A percentile compares a stretch with the other conserved stretches of the same genome.
These are phyloP conservation scores for Clavulina sp. DNA, from an alignment of 768 basidiomycete species.

Conservation along the genomic window DNA sequence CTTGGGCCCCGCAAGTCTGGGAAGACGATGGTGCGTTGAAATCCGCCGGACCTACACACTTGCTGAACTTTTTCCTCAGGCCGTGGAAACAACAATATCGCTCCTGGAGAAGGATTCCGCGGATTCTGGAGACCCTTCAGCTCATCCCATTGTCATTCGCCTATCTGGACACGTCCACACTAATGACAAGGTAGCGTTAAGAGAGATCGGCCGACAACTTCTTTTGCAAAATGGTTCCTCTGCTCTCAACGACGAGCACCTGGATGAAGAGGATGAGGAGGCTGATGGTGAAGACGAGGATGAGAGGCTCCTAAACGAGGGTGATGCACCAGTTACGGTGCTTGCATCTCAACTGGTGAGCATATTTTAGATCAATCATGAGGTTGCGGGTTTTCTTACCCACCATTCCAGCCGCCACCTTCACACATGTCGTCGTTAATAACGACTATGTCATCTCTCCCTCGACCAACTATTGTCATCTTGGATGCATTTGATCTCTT, in stretches of 20 bases:
- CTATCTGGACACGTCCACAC: constrained; percentile 74
- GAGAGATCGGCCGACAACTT: constrained; percentile 79
- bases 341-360: too few species aligned
- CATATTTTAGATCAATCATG: constrained; percentile 26
- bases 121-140: not conserved
- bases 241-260: constrained; percentile 21
- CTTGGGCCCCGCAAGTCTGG: constrained; percentile 76
- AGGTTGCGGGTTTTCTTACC: constrained; percentile 10
- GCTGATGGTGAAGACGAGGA: constrained; percentile 22
- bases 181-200: constrained; percentile 78
- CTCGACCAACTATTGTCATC: constrained; percentile 63
- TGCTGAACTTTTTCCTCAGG: constrained; percentile 21
- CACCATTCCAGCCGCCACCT: constrained; percentile 23
- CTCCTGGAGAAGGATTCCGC: constrained; percentile 16
- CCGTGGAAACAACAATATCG: constrained; percentile 40
- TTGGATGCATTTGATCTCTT: constrained; percentile 92
- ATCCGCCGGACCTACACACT: not conserved
- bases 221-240: constrained; percentile 53
- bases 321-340: too few species aligned
- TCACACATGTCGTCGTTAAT: constrained; percentile 60
- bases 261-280: constrained; percentile 18
- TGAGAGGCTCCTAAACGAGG: constrained; percentile 15
- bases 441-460: constrained; percentile 57
- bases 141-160: constrained; percentile 51
- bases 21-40: constrained; percentile 49